These are phyloP conservation scores for Cyclotella atomus DNA, from an alignment of 108 stramenopile genomes.

Conservation along the genomic window DNA sequence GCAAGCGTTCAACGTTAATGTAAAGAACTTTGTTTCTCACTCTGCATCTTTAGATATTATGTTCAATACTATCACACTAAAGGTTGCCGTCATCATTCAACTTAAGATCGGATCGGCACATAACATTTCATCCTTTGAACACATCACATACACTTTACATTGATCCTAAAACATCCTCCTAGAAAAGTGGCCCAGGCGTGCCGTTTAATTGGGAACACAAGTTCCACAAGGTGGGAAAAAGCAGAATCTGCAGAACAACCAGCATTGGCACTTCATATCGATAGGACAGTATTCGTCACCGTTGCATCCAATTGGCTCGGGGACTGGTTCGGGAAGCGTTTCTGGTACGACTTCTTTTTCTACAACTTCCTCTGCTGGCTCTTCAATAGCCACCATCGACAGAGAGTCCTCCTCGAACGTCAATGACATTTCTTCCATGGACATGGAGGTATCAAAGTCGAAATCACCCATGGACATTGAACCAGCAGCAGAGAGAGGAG, in stretches of 20 bases:
- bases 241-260: slow-evolving; percentile 13
- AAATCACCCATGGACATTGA: not conserved
- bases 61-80: too few relatives aligned
- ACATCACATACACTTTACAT: too few relatives aligned
- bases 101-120: too few relatives aligned
- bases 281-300: not conserved
- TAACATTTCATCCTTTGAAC: too few relatives aligned
- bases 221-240: slow-evolving; percentile 13
- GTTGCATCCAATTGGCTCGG: slow-evolving; percentile 7
- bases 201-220: not conserved
- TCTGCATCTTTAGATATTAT: too few relatives aligned
- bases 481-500: not conserved
- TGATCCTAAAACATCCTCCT: too few relatives aligned
- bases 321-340: not conserved
- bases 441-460: not conserved
- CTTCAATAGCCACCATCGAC: not conserved
- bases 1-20: too few relatives aligned
- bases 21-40: too few relatives aligned
- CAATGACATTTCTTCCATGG: not conserved
- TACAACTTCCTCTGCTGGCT: not conserved
- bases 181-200: not conserved
- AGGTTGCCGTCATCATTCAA: too few relatives aligned
- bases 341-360: not conserved
- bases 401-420: not conserved
- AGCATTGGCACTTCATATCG: slow-evolving; percentile 8